phyloP scores from a whole-genome alignment of 257 asterid species.

The Coffea eugenioides region DNA sequence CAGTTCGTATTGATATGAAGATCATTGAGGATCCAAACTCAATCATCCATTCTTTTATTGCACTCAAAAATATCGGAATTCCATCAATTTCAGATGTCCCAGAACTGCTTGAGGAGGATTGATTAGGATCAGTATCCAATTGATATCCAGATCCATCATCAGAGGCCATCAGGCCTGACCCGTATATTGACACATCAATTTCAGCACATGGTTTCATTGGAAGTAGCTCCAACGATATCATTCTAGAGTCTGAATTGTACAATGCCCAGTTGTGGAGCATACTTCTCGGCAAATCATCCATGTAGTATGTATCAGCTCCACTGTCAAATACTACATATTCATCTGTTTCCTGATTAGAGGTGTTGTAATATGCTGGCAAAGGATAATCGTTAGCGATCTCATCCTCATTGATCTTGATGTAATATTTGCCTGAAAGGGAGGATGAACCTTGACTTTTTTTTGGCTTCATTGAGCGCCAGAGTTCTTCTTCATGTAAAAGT shows the following conservation, averaged over 20 bases:
- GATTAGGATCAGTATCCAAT: constrained; percentile 59
- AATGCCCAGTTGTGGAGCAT: constrained; percentile 93
- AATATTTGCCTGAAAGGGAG: constrained; percentile 56
- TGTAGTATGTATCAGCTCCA: constrained; percentile 44
- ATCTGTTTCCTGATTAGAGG: constrained; percentile 67
- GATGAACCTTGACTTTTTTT: constrained; percentile 53
- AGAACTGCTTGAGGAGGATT: constrained; percentile 53
- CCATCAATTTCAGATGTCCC: constrained; percentile 59
- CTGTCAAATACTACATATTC: constrained; percentile 81
- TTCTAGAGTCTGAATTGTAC: constrained; percentile 87
- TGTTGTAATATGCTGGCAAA: constrained; percentile 83
- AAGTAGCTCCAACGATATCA: constrained; percentile 86
- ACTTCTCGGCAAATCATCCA: constrained; percentile 72
- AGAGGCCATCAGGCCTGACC: constrained; percentile 78
- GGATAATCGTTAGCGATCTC: constrained; percentile 97
- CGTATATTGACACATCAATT: constrained; percentile 81
- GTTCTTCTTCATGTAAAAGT: constrained; percentile 77
- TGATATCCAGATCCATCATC: constrained; percentile 94
- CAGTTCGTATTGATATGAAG: constrained; percentile 80
- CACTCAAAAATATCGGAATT: constrained; percentile 76
- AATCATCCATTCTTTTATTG: constrained; percentile 92
- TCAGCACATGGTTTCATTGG: constrained; percentile 91
- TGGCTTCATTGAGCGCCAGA: constrained; percentile 77
- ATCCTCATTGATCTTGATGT: constrained; percentile 91
- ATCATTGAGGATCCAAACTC: constrained; percentile 86